These are phyloP conservation scores for Simmondsia chinensis DNA, from an alignment of 148 eudicot genomes.

Conservation along the genomic window DNA sequence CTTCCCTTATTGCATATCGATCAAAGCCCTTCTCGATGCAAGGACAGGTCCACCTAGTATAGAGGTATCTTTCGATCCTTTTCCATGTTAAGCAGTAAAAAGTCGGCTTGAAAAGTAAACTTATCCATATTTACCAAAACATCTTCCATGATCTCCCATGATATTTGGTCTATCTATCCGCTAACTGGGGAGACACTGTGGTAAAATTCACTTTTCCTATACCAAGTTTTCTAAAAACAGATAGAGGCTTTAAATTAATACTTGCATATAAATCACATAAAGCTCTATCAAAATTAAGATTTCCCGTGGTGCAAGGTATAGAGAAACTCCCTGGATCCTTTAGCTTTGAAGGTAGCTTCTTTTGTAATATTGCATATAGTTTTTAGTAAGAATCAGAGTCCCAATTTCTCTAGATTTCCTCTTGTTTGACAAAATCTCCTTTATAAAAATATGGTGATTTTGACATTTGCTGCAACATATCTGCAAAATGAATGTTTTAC, in stretches of 20 bases:
- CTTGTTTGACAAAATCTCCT: too few species aligned
- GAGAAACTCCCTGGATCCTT: constrained; percentile 3
- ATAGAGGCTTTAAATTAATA: constrained; percentile 4
- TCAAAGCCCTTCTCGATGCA: too few species aligned
- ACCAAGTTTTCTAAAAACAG: neutral
- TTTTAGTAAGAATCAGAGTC: neutral
- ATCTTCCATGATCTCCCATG: neutral
- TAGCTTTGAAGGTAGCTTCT: neutral
- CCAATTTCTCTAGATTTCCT: neutral
- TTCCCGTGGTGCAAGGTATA: constrained; percentile 1
- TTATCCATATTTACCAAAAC: neutral
- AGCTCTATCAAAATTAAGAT: neutral
- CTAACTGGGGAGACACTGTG: neutral
- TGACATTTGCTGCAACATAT: too few species aligned
- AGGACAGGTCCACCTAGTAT: too few species aligned
- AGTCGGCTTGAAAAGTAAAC: neutral
- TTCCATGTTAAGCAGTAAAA: neutral
- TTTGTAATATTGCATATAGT: neutral
- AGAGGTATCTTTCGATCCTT: too few species aligned
- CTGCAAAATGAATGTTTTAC: too few species aligned
- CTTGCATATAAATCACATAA: constrained; percentile 6
- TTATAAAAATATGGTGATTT: too few species aligned
- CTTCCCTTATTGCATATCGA: too few species aligned
- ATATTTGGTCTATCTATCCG: neutral
- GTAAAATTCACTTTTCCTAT: neutral